These are phyloP conservation scores for Wickerhamomyces queroliae DNA, from an alignment of 805 yeast genomes.

Conservation along the genomic window DNA sequence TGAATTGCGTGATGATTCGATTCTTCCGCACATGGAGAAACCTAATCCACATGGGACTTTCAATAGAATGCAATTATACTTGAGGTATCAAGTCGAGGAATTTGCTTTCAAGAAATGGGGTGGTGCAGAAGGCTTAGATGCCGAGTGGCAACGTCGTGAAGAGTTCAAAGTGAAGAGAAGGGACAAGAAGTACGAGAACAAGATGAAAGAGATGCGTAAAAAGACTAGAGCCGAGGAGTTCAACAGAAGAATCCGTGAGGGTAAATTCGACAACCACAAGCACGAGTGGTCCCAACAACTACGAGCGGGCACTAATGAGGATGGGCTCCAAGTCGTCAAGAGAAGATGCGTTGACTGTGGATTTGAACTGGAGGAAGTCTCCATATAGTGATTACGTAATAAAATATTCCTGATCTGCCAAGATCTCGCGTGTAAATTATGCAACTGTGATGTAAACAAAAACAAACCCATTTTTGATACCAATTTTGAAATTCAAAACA, in stretches of 20 bases:
- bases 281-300: constrained; percentile 70
- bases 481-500: background rate
- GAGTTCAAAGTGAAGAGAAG: constrained; percentile 62
- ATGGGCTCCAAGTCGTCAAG: constrained; percentile 35
- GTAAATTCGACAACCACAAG: constrained; percentile 54
- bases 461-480: background rate
- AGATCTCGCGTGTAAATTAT: background rate
- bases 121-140: constrained; percentile 78
- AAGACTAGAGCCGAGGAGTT: constrained; percentile 89
- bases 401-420: background rate
- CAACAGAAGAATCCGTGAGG: constrained; percentile 63
- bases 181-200: constrained; percentile 74
- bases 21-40: constrained; percentile 76
- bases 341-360: constrained; percentile 80
- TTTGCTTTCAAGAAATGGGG: constrained; percentile 95
- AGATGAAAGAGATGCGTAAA: constrained; percentile 81
- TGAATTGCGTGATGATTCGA: constrained; percentile 64
- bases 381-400: constrained; percentile 11
- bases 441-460: background rate
- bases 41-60: constrained; percentile 91
- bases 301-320: constrained; percentile 36
- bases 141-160: constrained; percentile 88
- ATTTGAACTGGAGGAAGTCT: constrained; percentile 73
- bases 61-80: constrained; percentile 87
- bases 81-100: constrained; percentile 90